A percentile compares a stretch with the other conserved stretches of the same genome.
phyloP scores from a whole-genome alignment of 768 basidiomycete species.

The Arthromyces matolae region DNA sequence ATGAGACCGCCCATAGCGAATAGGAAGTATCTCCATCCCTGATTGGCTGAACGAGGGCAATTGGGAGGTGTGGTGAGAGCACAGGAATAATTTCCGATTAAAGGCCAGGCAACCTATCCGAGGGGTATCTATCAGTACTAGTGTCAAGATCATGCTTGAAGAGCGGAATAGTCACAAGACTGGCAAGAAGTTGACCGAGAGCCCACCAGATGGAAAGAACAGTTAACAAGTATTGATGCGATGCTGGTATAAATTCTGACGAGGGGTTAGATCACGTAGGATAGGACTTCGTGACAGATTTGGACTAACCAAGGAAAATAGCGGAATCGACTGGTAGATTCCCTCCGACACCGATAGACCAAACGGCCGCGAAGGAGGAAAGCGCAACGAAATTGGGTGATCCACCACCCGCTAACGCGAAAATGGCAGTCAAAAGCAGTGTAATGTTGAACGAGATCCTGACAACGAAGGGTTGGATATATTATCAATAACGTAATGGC shows the following conservation, averaged over 20 bases:
- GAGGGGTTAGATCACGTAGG: neutral
- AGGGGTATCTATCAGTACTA: neutral
- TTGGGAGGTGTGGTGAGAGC: slow-evolving; percentile 23
- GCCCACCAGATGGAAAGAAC: slow-evolving; percentile 81
- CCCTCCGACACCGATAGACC: slow-evolving; percentile 70
- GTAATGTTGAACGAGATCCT: slow-evolving; percentile 72
- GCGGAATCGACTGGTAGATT: slow-evolving; percentile 69
- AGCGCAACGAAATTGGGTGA: slow-evolving; percentile 50
- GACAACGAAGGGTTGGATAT: neutral
- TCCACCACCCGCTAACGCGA: slow-evolving; percentile 60
- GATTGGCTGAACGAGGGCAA: slow-evolving; percentile 50
- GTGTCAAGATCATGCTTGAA: too few relatives aligned
- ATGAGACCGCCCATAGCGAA: slow-evolving; percentile 70
- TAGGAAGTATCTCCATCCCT: slow-evolving; percentile 78
- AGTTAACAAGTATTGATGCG: slow-evolving; percentile 74
- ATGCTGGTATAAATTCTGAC: slow-evolving; percentile 64
- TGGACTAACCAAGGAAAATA: slow-evolving; percentile 66
- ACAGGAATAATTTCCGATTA: slow-evolving; percentile 69
- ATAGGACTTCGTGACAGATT: neutral
- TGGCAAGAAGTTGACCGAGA: slow-evolving; percentile 64
- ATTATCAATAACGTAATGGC: neutral
- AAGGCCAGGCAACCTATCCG: slow-evolving; percentile 70
- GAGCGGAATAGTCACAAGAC: slow-evolving; percentile 25
- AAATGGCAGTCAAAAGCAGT: slow-evolving; percentile 61
- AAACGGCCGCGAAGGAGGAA: slow-evolving; percentile 49